Percentiles rank a stretch among this genome's conserved stretches.
These are phyloP conservation scores for Boechera retrofracta DNA, from an alignment of 345 rosid species.

Conservation along the genomic window DNA sequence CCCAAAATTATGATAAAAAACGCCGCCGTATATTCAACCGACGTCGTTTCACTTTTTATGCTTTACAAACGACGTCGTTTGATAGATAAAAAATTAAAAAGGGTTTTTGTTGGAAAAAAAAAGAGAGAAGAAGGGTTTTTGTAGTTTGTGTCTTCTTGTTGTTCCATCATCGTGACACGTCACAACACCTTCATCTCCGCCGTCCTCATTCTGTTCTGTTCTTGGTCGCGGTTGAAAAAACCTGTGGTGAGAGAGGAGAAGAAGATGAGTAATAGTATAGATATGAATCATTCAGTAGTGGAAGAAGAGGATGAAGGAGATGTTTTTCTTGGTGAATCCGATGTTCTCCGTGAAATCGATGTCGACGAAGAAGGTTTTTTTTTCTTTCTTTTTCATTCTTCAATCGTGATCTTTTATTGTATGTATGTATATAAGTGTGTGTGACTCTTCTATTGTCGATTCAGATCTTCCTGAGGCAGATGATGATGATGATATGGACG, in stretches of 20 bases:
- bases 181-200: conserved; percentile 27
- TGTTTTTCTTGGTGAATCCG: conserved; percentile 76
- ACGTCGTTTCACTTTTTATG: not conserved
- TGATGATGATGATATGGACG: conserved; percentile 53
- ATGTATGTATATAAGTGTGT: not conserved
- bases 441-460: not conserved
- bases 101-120: not conserved
- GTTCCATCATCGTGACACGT: conserved; percentile 32
- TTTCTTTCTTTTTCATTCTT: not conserved
- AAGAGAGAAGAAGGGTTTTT: conserved; percentile 12
- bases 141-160: not conserved
- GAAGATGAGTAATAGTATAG: conserved; percentile 16
- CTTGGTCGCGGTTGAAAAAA: conserved; percentile 2
- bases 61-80: not conserved
- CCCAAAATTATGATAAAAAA: not conserved
- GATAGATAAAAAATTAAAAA: rapidly evolving
- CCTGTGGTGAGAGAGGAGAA: conserved; percentile 14
- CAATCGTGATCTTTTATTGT: not conserved
- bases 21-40: not conserved
- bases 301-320: conserved; percentile 65
- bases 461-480: conserved; percentile 87
- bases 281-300: conserved; percentile 41
- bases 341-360: conserved; percentile 65
- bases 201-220: conserved; percentile 22
- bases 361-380: conserved; percentile 81